Percentiles rank a stretch among this genome's conserved stretches.
These are phyloP conservation scores for Hypoxylon rickii DNA, from an alignment of 495 filamentous ascomycete genomes.

Conservation along the genomic window DNA sequence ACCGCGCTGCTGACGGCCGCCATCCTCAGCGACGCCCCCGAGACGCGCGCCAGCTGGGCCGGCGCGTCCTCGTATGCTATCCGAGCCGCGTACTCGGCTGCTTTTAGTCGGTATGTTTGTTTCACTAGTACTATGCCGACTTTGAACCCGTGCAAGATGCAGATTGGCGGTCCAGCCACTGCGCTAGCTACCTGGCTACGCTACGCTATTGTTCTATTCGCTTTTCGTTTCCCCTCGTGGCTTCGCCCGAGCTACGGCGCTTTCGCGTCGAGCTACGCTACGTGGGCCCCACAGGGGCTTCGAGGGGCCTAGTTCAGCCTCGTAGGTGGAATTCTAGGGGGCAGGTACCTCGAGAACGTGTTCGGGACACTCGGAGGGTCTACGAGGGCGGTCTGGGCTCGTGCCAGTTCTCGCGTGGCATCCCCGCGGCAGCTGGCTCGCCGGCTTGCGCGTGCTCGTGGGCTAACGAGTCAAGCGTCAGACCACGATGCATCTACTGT, in stretches of 20 bases:
- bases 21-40: slow-evolving; percentile 65
- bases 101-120: slow-evolving; percentile 52
- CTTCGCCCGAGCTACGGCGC: slow-evolving; percentile 13
- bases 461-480: not conserved
- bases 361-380: not conserved
- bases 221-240: too few relatives aligned
- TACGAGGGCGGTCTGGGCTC: not conserved
- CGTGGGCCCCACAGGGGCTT: not conserved
- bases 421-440: not conserved
- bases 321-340: slow-evolving; percentile 9
- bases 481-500: too few relatives aligned
- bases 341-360: too few relatives aligned
- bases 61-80: slow-evolving; percentile 45
- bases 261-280: too few relatives aligned
- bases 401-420: slow-evolving; percentile 4
- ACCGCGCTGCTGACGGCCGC: slow-evolving; percentile 79
- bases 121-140: too few relatives aligned
- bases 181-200: too few relatives aligned
- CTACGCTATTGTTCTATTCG: too few relatives aligned
- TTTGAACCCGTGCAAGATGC: too few relatives aligned
- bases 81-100: slow-evolving; percentile 52
- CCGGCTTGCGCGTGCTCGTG: not conserved
- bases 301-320: slow-evolving; percentile 8
- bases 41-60: slow-evolving; percentile 47
- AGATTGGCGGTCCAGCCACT: too few relatives aligned